Conservation (phyloP, 352 stramenopile genomes). For the Plasmopara viticola region DNA sequence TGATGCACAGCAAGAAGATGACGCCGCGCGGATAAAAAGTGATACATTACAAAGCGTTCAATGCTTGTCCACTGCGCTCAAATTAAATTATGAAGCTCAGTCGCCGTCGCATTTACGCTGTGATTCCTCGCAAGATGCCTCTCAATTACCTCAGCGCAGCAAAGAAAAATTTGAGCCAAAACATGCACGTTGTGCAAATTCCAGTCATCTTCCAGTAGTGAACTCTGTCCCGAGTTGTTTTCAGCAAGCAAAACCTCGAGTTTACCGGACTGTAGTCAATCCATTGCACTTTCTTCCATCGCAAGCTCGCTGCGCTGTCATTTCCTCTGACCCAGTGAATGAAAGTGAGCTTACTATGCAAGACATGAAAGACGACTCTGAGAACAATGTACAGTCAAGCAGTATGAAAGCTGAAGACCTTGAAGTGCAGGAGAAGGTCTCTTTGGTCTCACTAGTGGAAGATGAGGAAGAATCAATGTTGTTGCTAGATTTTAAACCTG, state of each 20-base stretch:
- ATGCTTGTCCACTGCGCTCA: constrained; percentile 19
- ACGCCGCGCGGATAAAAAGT: constrained; percentile 2
- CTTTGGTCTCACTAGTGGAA: constrained; percentile 44
- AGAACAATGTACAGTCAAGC: constrained; percentile 1
- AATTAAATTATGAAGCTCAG: constrained; percentile 10
- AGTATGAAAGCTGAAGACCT: constrained; percentile 10
- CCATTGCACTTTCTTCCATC: constrained; percentile 21
- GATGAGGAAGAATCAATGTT: constrained; percentile 38
- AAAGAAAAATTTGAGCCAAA: constrained; percentile 5
- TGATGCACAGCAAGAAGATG: neutral
- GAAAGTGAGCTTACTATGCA: constrained; percentile 1
- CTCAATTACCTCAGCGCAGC: constrained; percentile 8
- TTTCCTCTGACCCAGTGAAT: constrained; percentile 19
- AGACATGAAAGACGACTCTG: neutral
- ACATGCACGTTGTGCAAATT: neutral
- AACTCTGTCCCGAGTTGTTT: constrained; percentile 63
- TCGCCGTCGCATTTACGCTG: constrained; percentile 4
- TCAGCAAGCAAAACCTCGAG: constrained; percentile 37
- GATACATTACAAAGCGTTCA: constrained; percentile 9
- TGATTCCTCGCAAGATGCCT: constrained; percentile 3
- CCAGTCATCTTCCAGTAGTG: constrained; percentile 24
- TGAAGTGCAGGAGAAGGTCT: constrained; percentile 32
- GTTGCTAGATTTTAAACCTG: constrained; percentile 36
- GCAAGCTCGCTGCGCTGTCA: constrained; percentile 36
- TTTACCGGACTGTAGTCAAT: constrained; percentile 39